Evolutionary conservation across 2,329 filamentous ascomycete species (phyloP).

Genomic region (Diaporthe citrichinensis): DNA sequence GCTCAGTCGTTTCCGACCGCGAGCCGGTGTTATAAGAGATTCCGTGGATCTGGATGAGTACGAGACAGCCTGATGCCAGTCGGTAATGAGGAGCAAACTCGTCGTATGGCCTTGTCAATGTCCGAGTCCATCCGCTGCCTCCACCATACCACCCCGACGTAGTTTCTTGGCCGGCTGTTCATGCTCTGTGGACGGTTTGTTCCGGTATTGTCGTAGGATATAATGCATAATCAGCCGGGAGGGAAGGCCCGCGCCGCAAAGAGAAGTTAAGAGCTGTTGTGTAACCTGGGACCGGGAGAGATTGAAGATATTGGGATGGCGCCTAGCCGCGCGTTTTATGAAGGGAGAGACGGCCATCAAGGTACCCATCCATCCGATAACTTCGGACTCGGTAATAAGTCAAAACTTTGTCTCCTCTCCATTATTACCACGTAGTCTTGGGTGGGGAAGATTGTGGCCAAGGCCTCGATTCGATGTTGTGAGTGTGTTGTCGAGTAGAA

Average conservation of each 20-base stretch:
- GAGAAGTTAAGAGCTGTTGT: neutral
- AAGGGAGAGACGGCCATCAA: conserved; percentile 10
- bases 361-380: neutral
- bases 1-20: neutral
- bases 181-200: neutral
- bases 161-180: neutral
- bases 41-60: neutral
- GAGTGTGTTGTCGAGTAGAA: neutral
- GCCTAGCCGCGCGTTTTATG: conserved; percentile 24
- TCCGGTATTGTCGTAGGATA: neutral
- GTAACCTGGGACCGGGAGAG: conserved; percentile 15
- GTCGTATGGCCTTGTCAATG: neutral
- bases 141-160: neutral
- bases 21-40: neutral
- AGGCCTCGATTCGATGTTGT: neutral
- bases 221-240: neutral
- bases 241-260: conserved; percentile 39
- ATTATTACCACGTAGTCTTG: neutral
- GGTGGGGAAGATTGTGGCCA: neutral
- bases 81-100: neutral
- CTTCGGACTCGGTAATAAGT: neutral
- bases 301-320: neutral
- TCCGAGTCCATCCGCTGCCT: neutral
- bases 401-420: neutral
- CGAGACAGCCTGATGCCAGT: neutral